phyloP scores from a whole-genome alignment of 306 rosid species.

The Trifolium pratense region DNA sequence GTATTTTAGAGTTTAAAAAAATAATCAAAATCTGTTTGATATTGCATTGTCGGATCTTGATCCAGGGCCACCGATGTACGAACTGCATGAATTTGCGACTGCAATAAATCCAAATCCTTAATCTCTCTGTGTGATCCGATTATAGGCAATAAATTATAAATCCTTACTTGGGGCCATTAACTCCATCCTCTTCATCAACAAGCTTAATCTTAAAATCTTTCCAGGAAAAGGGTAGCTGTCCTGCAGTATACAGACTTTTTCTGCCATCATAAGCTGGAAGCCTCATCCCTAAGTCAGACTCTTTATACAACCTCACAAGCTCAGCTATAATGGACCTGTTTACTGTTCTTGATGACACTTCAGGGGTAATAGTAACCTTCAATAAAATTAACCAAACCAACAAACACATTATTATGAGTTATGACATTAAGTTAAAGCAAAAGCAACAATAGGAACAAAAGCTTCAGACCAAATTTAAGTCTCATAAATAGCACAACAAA shows the following conservation, averaged over 20 bases:
- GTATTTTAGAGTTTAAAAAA: not conserved
- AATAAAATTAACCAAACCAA: conserved; percentile 43
- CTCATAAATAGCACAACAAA: conserved; percentile 60
- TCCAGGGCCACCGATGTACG: not conserved
- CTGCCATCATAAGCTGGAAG: conserved; percentile 99
- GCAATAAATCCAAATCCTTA: too few relatives aligned
- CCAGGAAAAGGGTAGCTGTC: conserved; percentile 88
- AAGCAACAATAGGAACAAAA: conserved; percentile 64
- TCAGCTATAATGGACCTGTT: conserved; percentile 95
- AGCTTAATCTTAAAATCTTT: conserved; percentile 86
- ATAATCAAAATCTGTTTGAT: not conserved
- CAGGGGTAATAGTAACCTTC: conserved; percentile 89
- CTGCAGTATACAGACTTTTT: conserved; percentile 95
- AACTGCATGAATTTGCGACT: too few relatives aligned
- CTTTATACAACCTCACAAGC: conserved; percentile 81
- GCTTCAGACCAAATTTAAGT: conserved; percentile 43
- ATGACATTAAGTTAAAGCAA: conserved; percentile 53
- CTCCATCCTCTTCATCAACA: conserved; percentile 70
- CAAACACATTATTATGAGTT: conserved; percentile 30
- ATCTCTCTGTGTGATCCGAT: not conserved
- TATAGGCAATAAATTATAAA: conserved; percentile 19
- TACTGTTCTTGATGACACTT: conserved; percentile 83
- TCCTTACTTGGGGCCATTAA: conserved; percentile 74
- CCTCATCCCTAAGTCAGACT: conserved; percentile 88
- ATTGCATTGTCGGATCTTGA: not conserved